These are phyloP conservation scores for Flaveria trinervia DNA, from an alignment of 129 eudicot species.

Conservation along the genomic window DNA sequence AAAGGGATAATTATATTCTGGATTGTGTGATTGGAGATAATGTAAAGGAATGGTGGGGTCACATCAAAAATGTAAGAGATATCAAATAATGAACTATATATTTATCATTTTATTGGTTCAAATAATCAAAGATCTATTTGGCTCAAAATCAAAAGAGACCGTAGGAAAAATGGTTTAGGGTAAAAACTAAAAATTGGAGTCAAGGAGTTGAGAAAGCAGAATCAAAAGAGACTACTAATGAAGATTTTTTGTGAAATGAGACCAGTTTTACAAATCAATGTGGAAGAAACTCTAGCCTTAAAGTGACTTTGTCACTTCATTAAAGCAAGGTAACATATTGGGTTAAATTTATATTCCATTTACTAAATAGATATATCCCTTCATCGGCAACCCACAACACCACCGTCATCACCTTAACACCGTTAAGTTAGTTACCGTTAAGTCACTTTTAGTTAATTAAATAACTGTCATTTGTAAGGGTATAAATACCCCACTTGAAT, in stretches of 20 bases:
- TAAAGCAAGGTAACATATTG: neutral
- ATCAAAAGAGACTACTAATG: constrained; percentile 46
- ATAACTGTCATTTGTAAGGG: too few species aligned
- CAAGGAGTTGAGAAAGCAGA: constrained; percentile 31
- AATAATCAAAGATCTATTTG: neutral
- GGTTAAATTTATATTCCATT: too few species aligned
- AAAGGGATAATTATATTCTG: constrained; percentile 14
- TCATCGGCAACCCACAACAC: too few species aligned
- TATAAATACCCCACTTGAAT: too few species aligned
- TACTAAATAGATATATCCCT: too few species aligned
- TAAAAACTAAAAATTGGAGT: constrained; percentile 28
- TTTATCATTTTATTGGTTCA: neutral
- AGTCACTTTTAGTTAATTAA: too few species aligned
- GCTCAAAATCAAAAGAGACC: neutral
- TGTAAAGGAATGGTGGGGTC: constrained; percentile 26
- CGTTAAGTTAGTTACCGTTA: too few species aligned
- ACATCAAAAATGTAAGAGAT: constrained; percentile 10
- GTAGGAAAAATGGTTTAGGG: neutral
- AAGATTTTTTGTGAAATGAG: constrained; percentile 45
- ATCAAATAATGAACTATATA: constrained; percentile 5
- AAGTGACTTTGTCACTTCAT: constrained; percentile 74
- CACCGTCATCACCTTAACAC: too few species aligned
- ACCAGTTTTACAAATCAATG: constrained; percentile 64
- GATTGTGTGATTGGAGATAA: constrained; percentile 22
- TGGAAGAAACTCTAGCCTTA: constrained; percentile 56